phyloP scores from a whole-genome alignment of 306 rosid genomes.

The Rubus idaeus region DNA sequence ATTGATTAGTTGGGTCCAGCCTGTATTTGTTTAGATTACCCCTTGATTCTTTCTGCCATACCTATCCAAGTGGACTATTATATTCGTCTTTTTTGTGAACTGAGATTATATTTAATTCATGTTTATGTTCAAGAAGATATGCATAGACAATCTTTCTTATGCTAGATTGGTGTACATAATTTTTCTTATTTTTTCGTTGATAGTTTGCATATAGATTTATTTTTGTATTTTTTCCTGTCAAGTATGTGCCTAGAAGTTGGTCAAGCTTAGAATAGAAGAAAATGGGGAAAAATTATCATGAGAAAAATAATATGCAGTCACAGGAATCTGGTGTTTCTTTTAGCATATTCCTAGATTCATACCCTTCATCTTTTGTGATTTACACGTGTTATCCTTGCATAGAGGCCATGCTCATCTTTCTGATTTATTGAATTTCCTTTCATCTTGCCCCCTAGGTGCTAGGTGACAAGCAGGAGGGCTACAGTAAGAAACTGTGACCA shows the following conservation, averaged over 20 bases:
- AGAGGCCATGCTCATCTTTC: not conserved
- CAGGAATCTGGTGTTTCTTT: not conserved
- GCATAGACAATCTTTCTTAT: not conserved
- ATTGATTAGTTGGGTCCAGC: not conserved
- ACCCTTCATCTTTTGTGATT: not conserved
- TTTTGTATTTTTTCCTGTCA: not conserved
- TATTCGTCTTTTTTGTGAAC: not conserved
- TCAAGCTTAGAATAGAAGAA: not conserved
- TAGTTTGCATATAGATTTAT: not conserved
- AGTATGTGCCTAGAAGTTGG: not conserved
- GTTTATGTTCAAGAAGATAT: not conserved
- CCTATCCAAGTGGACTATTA: slow-evolving; percentile 14
- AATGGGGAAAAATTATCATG: not conserved
- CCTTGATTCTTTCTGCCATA: slow-evolving; percentile 10
- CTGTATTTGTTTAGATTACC: slow-evolving; percentile 10
- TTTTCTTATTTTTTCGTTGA: not conserved
- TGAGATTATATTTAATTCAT: not conserved
- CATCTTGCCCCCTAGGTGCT: not conserved
- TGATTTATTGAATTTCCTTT: not conserved
- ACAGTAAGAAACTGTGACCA: slow-evolving; percentile 12
- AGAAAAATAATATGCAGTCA: not conserved
- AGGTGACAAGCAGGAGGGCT: slow-evolving; percentile 15
- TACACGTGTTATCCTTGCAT: not conserved
- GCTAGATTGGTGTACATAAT: not conserved
- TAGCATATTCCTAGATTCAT: not conserved